Conservation (phyloP, 1,139 yeast species). For the Kodamaea fungicola region DNA sequence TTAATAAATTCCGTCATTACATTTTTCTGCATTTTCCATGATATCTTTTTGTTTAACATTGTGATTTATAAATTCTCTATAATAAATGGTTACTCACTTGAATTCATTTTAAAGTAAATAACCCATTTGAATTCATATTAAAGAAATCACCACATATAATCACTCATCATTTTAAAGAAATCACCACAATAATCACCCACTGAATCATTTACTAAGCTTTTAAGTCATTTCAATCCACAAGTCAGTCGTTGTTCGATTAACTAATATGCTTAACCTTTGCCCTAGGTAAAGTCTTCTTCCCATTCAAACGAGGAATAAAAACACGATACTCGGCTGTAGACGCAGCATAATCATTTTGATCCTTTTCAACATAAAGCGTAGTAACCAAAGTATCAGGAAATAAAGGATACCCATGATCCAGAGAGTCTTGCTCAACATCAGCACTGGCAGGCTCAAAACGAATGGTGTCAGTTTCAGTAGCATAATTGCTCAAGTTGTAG, state of each 20-base stretch:
- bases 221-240: neutral
- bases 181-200: no score
- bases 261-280: constrained; percentile 34
- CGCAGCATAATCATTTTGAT: constrained; percentile 48
- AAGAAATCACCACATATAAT: neutral
- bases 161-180: no score
- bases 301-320: constrained; percentile 59
- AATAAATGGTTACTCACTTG: no score
- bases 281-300: constrained; percentile 29
- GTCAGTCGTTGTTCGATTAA: neutral
- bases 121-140: neutral
- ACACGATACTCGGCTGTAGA: constrained; percentile 65
- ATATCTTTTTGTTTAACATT: no score
- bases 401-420: constrained; percentile 44
- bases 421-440: constrained; percentile 3
- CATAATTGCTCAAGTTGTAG: constrained; percentile 5
- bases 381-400: constrained; percentile 60
- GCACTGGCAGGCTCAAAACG: constrained; percentile 5
- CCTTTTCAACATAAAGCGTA: constrained; percentile 69
- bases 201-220: no score
- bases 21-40: no score
- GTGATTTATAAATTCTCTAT: no score
- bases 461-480: constrained; percentile 1
- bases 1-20: no score
- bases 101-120: no score